Conservation (phyloP, 192 early-diverging fungal species). For the Geranomyces michiganensis region DNA sequence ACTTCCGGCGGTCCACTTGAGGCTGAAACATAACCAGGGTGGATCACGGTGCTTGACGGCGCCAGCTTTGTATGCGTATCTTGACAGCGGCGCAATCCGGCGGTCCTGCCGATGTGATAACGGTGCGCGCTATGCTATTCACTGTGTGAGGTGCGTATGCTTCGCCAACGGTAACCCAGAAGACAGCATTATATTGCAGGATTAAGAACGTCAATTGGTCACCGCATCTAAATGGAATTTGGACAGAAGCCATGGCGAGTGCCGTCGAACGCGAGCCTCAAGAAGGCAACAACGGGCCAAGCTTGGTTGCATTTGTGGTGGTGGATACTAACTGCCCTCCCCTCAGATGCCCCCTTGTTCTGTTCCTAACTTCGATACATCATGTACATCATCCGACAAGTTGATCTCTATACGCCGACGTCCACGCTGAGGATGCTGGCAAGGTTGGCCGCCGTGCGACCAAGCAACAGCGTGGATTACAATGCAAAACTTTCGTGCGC, state of each 20-base stretch:
- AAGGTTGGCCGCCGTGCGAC: background rate
- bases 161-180: no score
- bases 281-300: background rate
- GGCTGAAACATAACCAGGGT: background rate
- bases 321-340: no score
- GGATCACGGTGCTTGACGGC: background rate
- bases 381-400: conserved; percentile 7
- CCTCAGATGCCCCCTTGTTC: background rate
- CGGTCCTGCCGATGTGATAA: no score
- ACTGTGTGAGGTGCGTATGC: background rate
- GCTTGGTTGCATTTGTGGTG: background rate
- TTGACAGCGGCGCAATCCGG: no score
- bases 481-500: background rate
- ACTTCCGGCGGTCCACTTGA: background rate
- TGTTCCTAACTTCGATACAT: background rate
- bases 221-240: background rate
- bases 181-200: no score
- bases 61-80: no score
- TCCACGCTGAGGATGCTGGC: background rate
- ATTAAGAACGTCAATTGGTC: background rate
- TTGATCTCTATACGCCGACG: conserved; percentile 17
- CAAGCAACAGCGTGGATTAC: background rate
- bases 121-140: no score
- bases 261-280: no score
- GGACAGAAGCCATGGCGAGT: background rate